Conservation (phyloP, 768 basidiomycete species). For the Cytidiella melzeri region DNA sequence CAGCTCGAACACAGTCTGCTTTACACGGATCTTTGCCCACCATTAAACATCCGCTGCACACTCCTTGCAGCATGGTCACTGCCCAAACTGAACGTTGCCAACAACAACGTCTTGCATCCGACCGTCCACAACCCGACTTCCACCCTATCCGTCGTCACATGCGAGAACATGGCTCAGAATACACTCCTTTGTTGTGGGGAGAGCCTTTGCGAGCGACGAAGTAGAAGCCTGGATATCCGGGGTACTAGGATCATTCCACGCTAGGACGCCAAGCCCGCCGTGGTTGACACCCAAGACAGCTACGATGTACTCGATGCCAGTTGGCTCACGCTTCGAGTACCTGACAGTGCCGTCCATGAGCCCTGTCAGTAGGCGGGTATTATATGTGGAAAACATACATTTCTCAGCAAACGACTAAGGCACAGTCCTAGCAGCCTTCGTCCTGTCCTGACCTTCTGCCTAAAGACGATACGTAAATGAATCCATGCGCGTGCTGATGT, state of each 20-base stretch:
- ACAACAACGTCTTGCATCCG: constrained; percentile 25
- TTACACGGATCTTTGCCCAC: constrained; percentile 18
- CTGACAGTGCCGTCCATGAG: constrained; percentile 21
- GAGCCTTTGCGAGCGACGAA: constrained; percentile 26
- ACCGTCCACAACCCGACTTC: constrained; percentile 32
- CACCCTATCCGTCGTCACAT: constrained; percentile 17
- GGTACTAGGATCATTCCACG: constrained; percentile 39
- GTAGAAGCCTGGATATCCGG: constrained; percentile 32
- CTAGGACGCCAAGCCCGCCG: constrained; percentile 43
- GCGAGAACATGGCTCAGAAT: constrained; percentile 26
- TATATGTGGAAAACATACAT: constrained; percentile 21
- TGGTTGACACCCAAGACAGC: constrained; percentile 65
- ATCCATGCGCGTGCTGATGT: constrained; percentile 63
- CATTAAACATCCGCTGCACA: constrained; percentile 20
- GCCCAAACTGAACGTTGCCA: constrained; percentile 21
- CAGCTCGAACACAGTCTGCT: constrained; percentile 15
- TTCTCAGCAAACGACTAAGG: constrained; percentile 69
- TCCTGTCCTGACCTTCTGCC: constrained; percentile 61
- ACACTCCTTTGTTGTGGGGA: constrained; percentile 25
- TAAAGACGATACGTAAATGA: constrained; percentile 54
- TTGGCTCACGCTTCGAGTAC: constrained; percentile 60
- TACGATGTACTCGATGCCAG: constrained; percentile 65
- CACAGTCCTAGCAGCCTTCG: constrained; percentile 72
- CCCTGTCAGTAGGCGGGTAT: too few relatives aligned
- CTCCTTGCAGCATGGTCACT: constrained; percentile 6